Evolutionary conservation across 176 grass and related monocot species (phyloP), one percentile per base, ranked within the genome.

Genomic region (Miscanthus lutarioriparius): DNA sequence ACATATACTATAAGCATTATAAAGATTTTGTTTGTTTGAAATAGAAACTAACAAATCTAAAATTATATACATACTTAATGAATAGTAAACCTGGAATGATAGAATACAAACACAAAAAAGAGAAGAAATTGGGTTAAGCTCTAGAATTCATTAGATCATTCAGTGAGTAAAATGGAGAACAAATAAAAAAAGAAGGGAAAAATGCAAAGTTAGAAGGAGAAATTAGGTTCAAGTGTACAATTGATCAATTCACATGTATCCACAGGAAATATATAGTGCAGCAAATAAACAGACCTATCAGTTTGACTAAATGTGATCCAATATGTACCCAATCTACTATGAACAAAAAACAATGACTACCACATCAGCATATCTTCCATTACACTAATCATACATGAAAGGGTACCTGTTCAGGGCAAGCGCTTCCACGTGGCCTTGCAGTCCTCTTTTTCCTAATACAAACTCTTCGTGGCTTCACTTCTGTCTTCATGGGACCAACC

Each of bases 401-500:
- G 30, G 11, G 0, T 22, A 98, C 96, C 93, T 98, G 89, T 82
- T 98, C 92, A 83, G 93, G 91, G 7, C 48, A 33, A 81, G 70
- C 76, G 19, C 78, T 90, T 90, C 86, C 91, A 67, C 62, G 61
- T 3, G 91, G 89, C 53, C 73, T 81, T 48, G 79, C 80, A 15
- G 86, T 86, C 63, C 87, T 79, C 51, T 74, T 91, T 80, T 64
- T 95, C 25, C 27, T 45, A 72, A 8, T n/a, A 12, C 0, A 49
- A 39, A 33, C 76, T 70, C 65, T 92, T 44, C 87, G 82, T 23
- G 81, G 35, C 53, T 89, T 81, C 77, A 98, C 78, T 90, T 98
- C 91, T 59, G 77, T 90, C 10, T 83, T 83, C 96, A 98, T 93
- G 47, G 91, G 77, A 72, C 93, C 91, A 85, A 91, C 44, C 86